Evolutionary conservation across 805 yeast genomes (phyloP).

Genomic region (Metschnikowia gruessii): DNA sequence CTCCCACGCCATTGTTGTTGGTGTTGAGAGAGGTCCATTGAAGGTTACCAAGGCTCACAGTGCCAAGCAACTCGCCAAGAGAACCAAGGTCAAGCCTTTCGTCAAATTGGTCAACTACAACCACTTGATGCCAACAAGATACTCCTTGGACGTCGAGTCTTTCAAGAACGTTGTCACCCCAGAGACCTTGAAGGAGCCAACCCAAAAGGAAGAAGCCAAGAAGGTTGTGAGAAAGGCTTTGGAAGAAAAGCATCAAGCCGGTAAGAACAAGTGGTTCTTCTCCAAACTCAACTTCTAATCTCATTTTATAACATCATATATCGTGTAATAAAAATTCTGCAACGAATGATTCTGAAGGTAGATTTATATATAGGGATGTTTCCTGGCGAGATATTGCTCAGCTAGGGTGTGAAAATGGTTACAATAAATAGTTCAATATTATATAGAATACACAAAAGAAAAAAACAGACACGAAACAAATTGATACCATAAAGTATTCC

Average conservation of each 20-base stretch:
- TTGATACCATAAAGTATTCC: too few species aligned
- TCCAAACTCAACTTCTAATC: conserved; percentile 89
- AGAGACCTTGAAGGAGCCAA: conserved; percentile 95
- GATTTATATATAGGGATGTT: not conserved
- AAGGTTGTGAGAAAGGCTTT: conserved; percentile 98
- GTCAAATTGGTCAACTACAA: conserved; percentile 99
- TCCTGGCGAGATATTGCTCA: too few species aligned
- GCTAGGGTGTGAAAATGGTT: too few species aligned
- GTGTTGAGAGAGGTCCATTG: conserved; percentile 97
- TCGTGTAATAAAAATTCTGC: conserved; percentile 23
- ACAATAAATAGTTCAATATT: too few species aligned
- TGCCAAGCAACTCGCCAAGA: conserved; percentile 94
- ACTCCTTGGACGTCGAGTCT: conserved; percentile 94
- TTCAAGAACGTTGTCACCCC: conserved; percentile 88
- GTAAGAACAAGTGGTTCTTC: conserved; percentile 99
- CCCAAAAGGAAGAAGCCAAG: conserved; percentile 98
- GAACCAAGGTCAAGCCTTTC: conserved; percentile 98
- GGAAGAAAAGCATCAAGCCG: conserved; percentile 99
- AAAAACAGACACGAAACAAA: too few species aligned
- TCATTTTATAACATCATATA: conserved; percentile 21
- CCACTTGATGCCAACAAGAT: conserved; percentile 99
- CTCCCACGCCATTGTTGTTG: conserved; percentile 99
- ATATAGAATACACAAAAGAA: too few species aligned
- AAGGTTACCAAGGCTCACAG: conserved; percentile 94
- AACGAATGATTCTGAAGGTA: conserved; percentile 10